Evolutionary conservation across 2,329 filamentous ascomycete species (phyloP), one percentile per base, ranked within the genome.

Genomic region (Aspergillus fructus): DNA sequence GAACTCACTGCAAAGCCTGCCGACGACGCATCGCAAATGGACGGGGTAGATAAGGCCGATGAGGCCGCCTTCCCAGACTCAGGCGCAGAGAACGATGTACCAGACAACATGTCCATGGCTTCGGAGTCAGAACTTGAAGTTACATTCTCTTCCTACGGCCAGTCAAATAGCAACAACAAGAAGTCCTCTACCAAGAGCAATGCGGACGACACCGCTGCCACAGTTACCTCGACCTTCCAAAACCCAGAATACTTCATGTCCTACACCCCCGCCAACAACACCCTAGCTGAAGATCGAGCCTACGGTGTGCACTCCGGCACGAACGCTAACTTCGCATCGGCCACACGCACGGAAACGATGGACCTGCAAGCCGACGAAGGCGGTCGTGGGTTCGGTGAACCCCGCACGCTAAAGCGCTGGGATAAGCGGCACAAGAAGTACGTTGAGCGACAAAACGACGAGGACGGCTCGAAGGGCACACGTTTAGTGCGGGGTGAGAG

Each of bases 371-470:
- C 92, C 70, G 94, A 99, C 75, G 94, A 97, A 65, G 85, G 84
- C 11, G 85, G 65, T 11, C 90, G 90, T 70, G 83, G 85, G 1
- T 96, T 97, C 72, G 92, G 86, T 60, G 86, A 90, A 66, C 86
- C 91, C 3, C 84, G 87, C 47, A 89, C 87, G 64, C 81, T 85
- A 47, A 88, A 96, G 87, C 89, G 94, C 64, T 99, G 94, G 94
- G 94, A 99, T 79, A 93, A 96, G 80, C 96, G 96, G 76, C 85
- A 87, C 69, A 96, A 90, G 78, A 97, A 97, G 77, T 99, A 97
- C 78, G 93, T 99, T 37, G 82, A 90, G 12, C 86, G 90, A 37
- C 87, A 87, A 66, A 97, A 99, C 80, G 94, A 99, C 77, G 90
- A 96, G 66, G 96, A 99, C 77, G 94, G 94, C 40, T 96, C 85